Evolutionary conservation across 176 grass and related monocot species (phyloP), one percentile per base, ranked within the genome.

Genomic region (Paspalum vaginatum): DNA sequence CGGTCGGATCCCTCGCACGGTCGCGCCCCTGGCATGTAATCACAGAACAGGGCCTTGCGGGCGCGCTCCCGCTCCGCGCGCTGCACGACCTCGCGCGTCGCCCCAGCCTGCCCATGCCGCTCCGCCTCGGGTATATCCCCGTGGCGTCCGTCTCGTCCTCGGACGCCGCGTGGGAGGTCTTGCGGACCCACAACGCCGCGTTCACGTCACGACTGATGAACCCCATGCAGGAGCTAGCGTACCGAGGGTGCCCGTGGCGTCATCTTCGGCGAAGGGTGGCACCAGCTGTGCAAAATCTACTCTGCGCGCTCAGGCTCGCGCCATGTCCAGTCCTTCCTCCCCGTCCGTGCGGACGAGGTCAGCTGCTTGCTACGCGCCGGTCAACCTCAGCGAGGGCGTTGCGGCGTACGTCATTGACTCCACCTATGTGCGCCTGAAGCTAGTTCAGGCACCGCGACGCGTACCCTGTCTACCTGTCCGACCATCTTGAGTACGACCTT

Each of bases 401-500:
- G 45, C 85, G 14, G 8, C 22, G 3, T 76, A 44, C 62, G 22
- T 61, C 14, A 53, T 78, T 2, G 78, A 87, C 78, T 61, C 85
- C 5, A 53, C 85, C 32, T n/a, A 78, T 87, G 70, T 62, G 78
- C 63, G 73, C 85, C 65, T 79, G 79, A 4, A 56, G 57, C 85
- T 44, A 61, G 43, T 58, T 75, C 52, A 43, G 42, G 25, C 52
- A 63, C 62, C 78, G 85, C 8, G 85, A 81, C 62, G 54, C 4
- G 72, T 81, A 26, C 85, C 37, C n/a, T n/a, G n/a, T n/a, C n/a
- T 89, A 92, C 60, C 84, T 72, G 42, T 81, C n/a, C 88, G 73
- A 95, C 92, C 46, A 82, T 48, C 79, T 72, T 56, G 15, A 90
- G 70, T 74, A 57, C 15, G 76, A 93, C 70, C 82, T 76, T 32